Percentiles rank a stretch among this genome's conserved stretches.
These are phyloP conservation scores for Diaporthe sp. DNA, from an alignment of 2,329 filamentous ascomycete genomes.

Conservation along the genomic window DNA sequence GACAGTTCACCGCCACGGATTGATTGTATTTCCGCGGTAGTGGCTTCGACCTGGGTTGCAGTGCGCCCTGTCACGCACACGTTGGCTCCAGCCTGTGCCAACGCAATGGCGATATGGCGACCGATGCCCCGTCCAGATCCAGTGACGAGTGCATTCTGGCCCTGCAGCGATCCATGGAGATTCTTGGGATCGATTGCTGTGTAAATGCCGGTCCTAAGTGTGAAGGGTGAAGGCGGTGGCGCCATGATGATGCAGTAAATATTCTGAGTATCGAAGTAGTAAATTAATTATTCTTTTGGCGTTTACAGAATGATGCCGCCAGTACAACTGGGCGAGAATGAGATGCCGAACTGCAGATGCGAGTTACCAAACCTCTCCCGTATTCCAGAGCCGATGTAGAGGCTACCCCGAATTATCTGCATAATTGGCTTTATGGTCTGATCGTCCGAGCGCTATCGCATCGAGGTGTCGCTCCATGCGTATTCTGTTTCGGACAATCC, in stretches of 20 bases:
- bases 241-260: background rate
- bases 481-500: conserved; percentile 2
- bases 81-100: background rate
- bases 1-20: background rate
- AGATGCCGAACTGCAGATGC: background rate
- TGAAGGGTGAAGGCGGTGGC: conserved; percentile 2
- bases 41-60: background rate
- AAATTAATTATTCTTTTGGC: background rate
- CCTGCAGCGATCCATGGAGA: background rate
- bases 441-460: background rate
- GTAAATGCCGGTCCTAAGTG: background rate
- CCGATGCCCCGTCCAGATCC: conserved; percentile 14
- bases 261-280: background rate
- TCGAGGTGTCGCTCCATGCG: background rate
- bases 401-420: background rate
- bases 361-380: background rate
- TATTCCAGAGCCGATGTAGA: too few species aligned
- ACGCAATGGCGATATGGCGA: conserved; percentile 1
- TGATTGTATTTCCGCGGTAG: background rate
- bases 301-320: background rate
- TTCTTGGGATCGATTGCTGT: background rate
- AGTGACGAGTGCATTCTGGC: conserved; percentile 7
- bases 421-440: background rate
- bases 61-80: conserved; percentile 1
- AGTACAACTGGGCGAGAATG: background rate